phyloP scores from a whole-genome alignment of 2,329 filamentous ascomycete genomes.

The Microdochium trichocladiopsis region DNA sequence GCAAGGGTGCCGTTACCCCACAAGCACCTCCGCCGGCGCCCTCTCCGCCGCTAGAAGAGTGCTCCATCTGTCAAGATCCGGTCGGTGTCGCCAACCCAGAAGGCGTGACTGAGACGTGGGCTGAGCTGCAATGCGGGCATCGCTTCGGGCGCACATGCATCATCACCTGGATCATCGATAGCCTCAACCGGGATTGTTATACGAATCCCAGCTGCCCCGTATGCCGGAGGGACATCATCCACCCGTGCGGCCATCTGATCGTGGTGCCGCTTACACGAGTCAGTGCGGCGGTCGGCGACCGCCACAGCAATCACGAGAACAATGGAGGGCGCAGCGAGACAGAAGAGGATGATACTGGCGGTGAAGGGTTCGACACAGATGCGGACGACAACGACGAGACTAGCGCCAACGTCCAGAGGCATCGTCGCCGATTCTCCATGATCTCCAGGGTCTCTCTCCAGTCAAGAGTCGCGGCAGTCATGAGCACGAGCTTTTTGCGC shows the following conservation, averaged over 20 bases:
- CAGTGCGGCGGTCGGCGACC: neutral
- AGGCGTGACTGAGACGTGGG: constrained; percentile 30
- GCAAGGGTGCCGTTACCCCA: constrained; percentile 8
- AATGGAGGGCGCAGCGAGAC: neutral
- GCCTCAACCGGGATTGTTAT: constrained; percentile 23
- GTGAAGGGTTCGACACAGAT: neutral
- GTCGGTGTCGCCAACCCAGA: constrained; percentile 28
- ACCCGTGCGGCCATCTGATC: neutral
- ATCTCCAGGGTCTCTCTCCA: neutral
- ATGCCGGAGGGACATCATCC: neutral
- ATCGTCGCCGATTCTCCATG: neutral
- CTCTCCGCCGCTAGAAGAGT: constrained; percentile 17
- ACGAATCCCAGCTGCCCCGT: constrained; percentile 25
- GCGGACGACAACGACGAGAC: neutral
- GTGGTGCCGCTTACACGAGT: neutral
- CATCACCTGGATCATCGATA: constrained; percentile 31
- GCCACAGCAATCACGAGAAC: neutral
- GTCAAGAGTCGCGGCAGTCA: neutral
- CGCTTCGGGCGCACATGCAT: constrained; percentile 34
- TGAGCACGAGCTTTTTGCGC: neutral
- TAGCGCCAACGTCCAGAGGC: neutral
- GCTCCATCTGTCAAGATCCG: constrained; percentile 35
- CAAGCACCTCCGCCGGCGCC: neutral
- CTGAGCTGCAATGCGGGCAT: constrained; percentile 32
- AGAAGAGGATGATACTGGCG: neutral